Evolutionary conservation across 2,329 filamentous ascomycete species (phyloP).

Genomic region (Berkeleyomyces basicola): DNA sequence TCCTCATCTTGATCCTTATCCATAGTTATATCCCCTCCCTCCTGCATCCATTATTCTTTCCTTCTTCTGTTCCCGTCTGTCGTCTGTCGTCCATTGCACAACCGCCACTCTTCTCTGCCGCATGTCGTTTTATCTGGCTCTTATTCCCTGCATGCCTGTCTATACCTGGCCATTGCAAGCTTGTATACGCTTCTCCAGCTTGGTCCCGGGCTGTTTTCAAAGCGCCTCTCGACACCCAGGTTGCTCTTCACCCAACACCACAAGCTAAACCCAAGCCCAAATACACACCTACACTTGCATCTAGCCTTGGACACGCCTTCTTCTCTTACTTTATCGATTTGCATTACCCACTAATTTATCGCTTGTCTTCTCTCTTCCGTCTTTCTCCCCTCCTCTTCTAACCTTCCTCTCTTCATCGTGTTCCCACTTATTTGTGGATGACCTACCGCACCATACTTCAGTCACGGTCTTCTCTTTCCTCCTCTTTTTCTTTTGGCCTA

Average conservation of each 20-base stretch:
- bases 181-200: neutral
- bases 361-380: neutral
- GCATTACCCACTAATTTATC: neutral
- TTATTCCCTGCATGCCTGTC: neutral
- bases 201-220: neutral
- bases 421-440: conserved; percentile 1
- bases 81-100: neutral
- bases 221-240: neutral
- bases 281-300: neutral
- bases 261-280: neutral
- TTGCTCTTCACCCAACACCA: neutral
- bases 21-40: neutral
- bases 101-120: neutral
- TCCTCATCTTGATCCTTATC: neutral
- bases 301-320: neutral
- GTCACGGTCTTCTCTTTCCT: neutral
- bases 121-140: neutral
- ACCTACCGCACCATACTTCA: neutral
- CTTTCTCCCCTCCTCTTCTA: neutral
- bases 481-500: neutral
- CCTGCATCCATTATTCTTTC: neutral
- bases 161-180: neutral
- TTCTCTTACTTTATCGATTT: neutral
- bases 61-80: neutral
- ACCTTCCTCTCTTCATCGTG: neutral